phyloP scores from a whole-genome alignment of 345 rosid genomes.

The Stellera chamaejasme region DNA sequence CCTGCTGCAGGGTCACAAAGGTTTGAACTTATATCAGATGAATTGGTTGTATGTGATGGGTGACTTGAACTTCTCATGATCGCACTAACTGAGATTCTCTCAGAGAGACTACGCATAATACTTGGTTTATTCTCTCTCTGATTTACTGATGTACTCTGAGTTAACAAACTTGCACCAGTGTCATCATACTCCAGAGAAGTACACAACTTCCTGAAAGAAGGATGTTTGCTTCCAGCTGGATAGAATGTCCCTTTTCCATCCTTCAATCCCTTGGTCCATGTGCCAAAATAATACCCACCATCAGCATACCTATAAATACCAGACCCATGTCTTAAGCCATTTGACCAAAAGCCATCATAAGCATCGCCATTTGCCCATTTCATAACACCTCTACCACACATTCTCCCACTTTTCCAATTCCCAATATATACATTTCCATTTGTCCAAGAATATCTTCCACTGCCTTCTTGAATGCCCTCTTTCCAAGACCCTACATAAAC shows the following conservation, averaged over 20 bases:
- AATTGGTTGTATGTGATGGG: constrained; percentile 34
- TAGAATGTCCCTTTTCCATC: constrained; percentile 89
- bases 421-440: constrained; percentile 74
- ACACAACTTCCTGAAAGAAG: constrained; percentile 48
- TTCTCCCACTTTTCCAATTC: constrained; percentile 70
- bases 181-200: constrained; percentile 40
- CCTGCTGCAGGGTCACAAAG: constrained; percentile 29
- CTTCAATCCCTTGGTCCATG: constrained; percentile 67
- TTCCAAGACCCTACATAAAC: constrained; percentile 83
- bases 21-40: constrained; percentile 31
- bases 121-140: constrained; percentile 21
- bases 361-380: constrained; percentile 82
- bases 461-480: constrained; percentile 84
- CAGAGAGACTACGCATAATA: constrained; percentile 43
- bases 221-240: constrained; percentile 73
- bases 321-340: constrained; percentile 70
- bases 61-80: constrained; percentile 35
- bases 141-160: constrained; percentile 37
- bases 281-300: constrained; percentile 81
- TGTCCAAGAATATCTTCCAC: constrained; percentile 74
- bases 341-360: constrained; percentile 74
- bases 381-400: constrained; percentile 89
- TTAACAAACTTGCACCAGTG: constrained; percentile 28
- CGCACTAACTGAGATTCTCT: constrained; percentile 38
- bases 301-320: constrained; percentile 74